phyloP scores from a whole-genome alignment of 2,329 filamentous ascomycete genomes.

The Apiospora saccharicola region DNA sequence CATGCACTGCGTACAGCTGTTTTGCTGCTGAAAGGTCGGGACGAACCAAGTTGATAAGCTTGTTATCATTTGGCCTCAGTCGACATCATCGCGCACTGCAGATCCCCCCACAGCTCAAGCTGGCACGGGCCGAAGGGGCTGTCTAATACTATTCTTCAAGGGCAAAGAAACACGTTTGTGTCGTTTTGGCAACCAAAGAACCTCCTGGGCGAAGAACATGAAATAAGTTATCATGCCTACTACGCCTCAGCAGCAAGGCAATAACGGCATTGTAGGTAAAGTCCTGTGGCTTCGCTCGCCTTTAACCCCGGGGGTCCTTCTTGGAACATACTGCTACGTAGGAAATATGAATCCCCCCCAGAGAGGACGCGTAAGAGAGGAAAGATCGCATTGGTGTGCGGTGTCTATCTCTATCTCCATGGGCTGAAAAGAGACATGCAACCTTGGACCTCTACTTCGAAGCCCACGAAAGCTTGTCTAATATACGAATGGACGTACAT shows the following conservation, averaged over 20 bases:
- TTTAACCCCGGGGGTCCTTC: background rate
- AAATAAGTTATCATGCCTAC: background rate
- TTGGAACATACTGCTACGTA: background rate
- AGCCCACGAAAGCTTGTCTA: background rate
- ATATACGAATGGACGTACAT: background rate
- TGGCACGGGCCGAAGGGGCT: background rate
- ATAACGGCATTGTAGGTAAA: background rate
- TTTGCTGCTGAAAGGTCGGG: background rate
- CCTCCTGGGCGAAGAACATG: background rate
- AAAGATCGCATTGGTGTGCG: background rate
- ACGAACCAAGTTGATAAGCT: background rate
- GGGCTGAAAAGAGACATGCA: background rate
- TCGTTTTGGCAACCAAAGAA: background rate
- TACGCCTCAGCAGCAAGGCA: background rate
- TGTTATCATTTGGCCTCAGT: background rate
- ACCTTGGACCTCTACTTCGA: background rate
- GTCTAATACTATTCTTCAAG: background rate
- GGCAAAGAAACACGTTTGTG: background rate
- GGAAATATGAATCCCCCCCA: background rate
- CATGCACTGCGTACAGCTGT: background rate
- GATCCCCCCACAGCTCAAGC: background rate
- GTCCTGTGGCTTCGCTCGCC: background rate
- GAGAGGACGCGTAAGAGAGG: background rate
- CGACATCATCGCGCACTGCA: constrained; percentile 10
- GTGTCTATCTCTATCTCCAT: background rate